Evolutionary conservation across 371 early-diverging fungal genomes (phyloP).

Genomic region (Fennellomyces sp.): DNA sequence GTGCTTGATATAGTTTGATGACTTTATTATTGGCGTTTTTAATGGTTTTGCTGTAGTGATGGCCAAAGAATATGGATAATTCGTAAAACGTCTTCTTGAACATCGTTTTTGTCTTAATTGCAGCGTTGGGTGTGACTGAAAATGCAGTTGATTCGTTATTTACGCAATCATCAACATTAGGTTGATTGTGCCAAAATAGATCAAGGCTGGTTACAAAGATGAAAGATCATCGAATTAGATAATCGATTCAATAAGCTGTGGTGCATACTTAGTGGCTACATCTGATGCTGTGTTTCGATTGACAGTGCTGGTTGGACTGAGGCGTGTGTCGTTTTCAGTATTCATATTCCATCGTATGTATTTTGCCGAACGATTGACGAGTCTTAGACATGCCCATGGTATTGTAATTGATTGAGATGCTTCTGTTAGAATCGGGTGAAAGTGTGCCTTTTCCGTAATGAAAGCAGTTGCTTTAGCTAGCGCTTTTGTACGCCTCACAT

Average conservation of each 20-base stretch:
- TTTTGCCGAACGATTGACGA: neutral
- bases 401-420: neutral
- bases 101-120: neutral
- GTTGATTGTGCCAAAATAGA: neutral
- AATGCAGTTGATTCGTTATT: neutral
- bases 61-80: neutral
- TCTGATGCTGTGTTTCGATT: neutral
- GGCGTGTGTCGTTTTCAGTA: neutral
- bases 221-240: neutral
- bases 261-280: neutral
- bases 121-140: neutral
- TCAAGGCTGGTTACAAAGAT: no score
- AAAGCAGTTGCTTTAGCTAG: neutral
- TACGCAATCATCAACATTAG: neutral
- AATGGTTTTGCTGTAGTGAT: neutral
- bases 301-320: neutral
- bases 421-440: neutral
- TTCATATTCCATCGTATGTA: neutral
- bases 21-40: neutral
- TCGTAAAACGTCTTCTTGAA: neutral
- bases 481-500: neutral
- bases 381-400: neutral
- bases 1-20: neutral
- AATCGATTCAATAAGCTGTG: neutral
- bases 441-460: neutral